Evolutionary conservation across 108 stramenopile genomes (phyloP).

Genomic region (Pseudonitzschia pungens): DNA sequence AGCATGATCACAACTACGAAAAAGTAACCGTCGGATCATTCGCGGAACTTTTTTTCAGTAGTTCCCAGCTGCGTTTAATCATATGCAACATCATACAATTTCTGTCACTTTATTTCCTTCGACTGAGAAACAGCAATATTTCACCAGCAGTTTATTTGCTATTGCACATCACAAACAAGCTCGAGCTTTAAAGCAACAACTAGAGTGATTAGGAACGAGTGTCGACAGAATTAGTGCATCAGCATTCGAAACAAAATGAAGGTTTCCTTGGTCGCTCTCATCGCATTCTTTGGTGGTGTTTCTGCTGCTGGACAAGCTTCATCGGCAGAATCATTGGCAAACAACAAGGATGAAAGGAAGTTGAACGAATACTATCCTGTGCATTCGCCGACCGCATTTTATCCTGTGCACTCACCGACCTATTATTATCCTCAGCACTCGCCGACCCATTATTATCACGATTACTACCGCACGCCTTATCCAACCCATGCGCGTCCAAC

Average conservation of each 20-base stretch:
- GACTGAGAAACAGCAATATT: not conserved
- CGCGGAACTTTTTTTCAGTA: conserved; percentile 10
- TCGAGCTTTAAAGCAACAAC: not conserved
- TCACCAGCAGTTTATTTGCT: not conserved
- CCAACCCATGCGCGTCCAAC: conserved; percentile 6
- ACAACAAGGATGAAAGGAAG: not conserved
- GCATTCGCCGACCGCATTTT: not conserved
- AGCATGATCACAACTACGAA: not conserved
- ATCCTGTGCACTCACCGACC: conserved; percentile 3
- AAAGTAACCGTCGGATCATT: not conserved
- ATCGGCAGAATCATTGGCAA: not conserved
- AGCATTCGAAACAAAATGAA: not conserved
- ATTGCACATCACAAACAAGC: not conserved
- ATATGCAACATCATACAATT: not conserved
- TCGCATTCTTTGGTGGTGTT: not conserved
- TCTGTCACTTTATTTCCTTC: not conserved
- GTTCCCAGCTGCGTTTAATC: not conserved
- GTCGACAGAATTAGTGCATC: not conserved
- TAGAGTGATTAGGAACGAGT: not conserved
- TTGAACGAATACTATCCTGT: conserved; percentile 3
- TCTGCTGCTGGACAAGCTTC: not conserved
- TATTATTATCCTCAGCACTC: too few species aligned
- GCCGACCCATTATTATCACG: not conserved
- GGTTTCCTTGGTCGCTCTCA: not conserved
- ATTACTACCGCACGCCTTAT: conserved; percentile 2